Evolutionary conservation across 2,329 filamentous ascomycete species (phyloP).

Genomic region (Aspergillus sp.): DNA sequence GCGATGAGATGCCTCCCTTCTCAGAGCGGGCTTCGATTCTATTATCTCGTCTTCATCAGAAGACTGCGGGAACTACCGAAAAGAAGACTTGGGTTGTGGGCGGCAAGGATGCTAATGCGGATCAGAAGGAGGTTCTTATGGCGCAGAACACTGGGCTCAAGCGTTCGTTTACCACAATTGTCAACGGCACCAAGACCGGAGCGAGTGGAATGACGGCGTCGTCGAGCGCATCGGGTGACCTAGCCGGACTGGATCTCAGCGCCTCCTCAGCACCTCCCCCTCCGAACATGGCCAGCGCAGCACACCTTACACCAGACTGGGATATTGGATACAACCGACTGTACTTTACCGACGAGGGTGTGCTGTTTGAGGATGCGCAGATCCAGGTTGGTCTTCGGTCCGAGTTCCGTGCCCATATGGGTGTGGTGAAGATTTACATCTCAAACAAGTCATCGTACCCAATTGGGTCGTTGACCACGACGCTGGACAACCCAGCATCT

Average conservation of each 20-base stretch:
- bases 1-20: slow-evolving; percentile 98
- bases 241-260: slow-evolving; percentile 78
- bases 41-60: slow-evolving; percentile 87
- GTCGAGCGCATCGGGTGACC: slow-evolving; percentile 52
- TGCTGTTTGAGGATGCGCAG: slow-evolving; percentile 92
- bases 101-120: slow-evolving; percentile 86
- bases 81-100: slow-evolving; percentile 98
- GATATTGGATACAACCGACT: slow-evolving; percentile 82
- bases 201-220: slow-evolving; percentile 30
- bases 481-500: slow-evolving; percentile 66
- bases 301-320: slow-evolving; percentile 92
- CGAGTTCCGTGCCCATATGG: slow-evolving; percentile 92
- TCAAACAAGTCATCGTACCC: slow-evolving; percentile 84
- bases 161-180: slow-evolving; percentile 68
- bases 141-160: slow-evolving; percentile 78
- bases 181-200: slow-evolving; percentile 36
- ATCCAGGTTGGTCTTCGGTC: slow-evolving; percentile 88
- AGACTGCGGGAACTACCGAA: slow-evolving; percentile 86
- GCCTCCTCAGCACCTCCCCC: slow-evolving; percentile 53
- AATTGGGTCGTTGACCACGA: slow-evolving; percentile 90
- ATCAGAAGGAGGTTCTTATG: slow-evolving; percentile 73
- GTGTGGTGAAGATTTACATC: slow-evolving; percentile 93
- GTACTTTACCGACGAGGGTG: slow-evolving; percentile 73
- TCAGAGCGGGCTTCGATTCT: slow-evolving; percentile 90
- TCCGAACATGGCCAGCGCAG: slow-evolving; percentile 85